Evolutionary conservation across 495 filamentous ascomycete genomes (phyloP).

Genomic region (Penicillium coffeae): DNA sequence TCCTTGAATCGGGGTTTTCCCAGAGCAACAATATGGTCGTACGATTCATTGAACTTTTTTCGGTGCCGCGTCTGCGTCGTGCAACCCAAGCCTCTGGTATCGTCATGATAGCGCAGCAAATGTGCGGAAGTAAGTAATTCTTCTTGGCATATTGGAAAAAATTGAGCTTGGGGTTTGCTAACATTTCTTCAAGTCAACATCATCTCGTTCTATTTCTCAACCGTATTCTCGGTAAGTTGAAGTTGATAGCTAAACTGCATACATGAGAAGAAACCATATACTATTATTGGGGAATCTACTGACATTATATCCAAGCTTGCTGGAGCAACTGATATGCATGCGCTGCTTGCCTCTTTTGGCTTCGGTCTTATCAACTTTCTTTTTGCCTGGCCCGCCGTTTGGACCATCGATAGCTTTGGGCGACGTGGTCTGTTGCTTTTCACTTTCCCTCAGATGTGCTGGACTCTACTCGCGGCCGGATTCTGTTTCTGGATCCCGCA

Average conservation of each 20-base stretch:
- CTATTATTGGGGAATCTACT: not conserved
- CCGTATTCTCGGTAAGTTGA: conserved; percentile 53
- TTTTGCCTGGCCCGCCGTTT: conserved; percentile 81
- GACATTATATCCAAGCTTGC: conserved; percentile 34
- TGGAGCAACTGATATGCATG: conserved; percentile 51
- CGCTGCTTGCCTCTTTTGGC: conserved; percentile 71
- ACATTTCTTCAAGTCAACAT: conserved; percentile 49
- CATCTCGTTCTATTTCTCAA: conserved; percentile 81
- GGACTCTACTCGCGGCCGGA: conserved; percentile 69
- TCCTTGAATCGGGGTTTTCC: conserved; percentile 20
- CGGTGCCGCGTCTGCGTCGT: conserved; percentile 53
- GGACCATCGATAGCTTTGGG: conserved; percentile 82
- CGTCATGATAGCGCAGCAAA: conserved; percentile 78
- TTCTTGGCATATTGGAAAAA: not conserved
- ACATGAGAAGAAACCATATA: not conserved
- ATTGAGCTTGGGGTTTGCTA: not conserved
- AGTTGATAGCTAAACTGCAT: not conserved
- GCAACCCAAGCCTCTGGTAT: conserved; percentile 51
- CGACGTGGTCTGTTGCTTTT: conserved; percentile 72
- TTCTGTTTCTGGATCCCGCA: conserved; percentile 65
- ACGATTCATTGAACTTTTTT: conserved; percentile 54
- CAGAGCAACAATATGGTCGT: conserved; percentile 34
- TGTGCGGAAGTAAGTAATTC: conserved; percentile 61
- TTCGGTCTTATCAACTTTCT: conserved; percentile 79
- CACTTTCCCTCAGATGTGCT: conserved; percentile 83